These are phyloP conservation scores for Sclerotinia borealis DNA, from an alignment of 2,329 filamentous ascomycete species.

Conservation along the genomic window DNA sequence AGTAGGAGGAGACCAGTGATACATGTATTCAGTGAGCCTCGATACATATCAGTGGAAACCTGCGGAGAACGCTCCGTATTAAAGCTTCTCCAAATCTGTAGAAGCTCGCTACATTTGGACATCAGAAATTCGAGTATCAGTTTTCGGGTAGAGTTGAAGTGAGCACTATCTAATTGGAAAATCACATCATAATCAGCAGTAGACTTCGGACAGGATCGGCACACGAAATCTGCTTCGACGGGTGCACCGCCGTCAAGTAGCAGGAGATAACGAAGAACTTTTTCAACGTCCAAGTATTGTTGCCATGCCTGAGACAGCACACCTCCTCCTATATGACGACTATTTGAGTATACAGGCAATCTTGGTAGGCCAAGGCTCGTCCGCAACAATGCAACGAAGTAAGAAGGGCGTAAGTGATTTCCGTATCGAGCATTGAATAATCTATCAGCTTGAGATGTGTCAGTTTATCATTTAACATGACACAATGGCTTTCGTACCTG, in stretches of 20 bases:
- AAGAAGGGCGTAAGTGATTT: conserved; percentile 55
- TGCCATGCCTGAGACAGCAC: conserved; percentile 31
- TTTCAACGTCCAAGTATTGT: conserved; percentile 33
- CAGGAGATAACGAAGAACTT: conserved; percentile 49
- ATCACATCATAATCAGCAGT: conserved; percentile 6
- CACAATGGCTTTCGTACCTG: conserved; percentile 51
- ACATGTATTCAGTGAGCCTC: conserved; percentile 26
- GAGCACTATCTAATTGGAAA: conserved; percentile 23
- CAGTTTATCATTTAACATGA: background rate
- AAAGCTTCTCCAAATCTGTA: conserved; percentile 26
- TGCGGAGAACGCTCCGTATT: conserved; percentile 21
- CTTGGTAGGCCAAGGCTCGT: conserved; percentile 53
- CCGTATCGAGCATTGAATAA: conserved; percentile 60
- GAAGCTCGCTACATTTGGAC: conserved; percentile 26
- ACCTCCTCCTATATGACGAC: conserved; percentile 26
- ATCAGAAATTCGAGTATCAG: conserved; percentile 30
- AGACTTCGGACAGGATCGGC: conserved; percentile 23
- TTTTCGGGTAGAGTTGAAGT: conserved; percentile 27
- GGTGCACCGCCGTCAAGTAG: conserved; percentile 37
- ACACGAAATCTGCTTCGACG: conserved; percentile 3
- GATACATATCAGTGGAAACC: conserved; percentile 28
- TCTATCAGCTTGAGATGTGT: conserved; percentile 50
- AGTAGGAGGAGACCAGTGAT: conserved; percentile 26
- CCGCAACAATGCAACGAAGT: conserved; percentile 64
- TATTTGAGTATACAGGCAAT: conserved; percentile 12